Evolutionary conservation across 1,139 yeast species (phyloP), one percentile per base, ranked within the genome.

Genomic region (Maudiozyma humilis): DNA sequence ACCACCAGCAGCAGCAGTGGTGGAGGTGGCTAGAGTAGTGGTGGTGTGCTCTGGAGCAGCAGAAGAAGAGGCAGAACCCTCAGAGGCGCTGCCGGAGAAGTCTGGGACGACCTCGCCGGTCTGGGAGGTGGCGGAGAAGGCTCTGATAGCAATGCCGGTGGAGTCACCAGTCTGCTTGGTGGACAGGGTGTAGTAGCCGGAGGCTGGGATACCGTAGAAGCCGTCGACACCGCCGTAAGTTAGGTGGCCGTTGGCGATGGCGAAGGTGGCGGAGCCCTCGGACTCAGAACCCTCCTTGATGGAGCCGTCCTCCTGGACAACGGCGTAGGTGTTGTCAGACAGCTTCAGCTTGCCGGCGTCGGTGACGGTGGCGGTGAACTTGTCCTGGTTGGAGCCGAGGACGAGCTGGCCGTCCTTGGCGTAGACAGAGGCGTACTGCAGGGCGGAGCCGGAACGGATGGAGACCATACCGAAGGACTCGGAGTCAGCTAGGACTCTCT

Each of bases 401-500:
- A 23, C 23, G 14, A 43, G 19, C 15, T 6, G 23, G 32, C 41
- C 42, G 40, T 39, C 37, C 7, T 19, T 19, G 30, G 45, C 40
- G 30, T 44, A 39, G 32, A 60, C 45, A 25, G 55, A 43, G 23
- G 53, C 39, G 48, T 52, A 52, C 46, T 61, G 64, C 44, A 53
- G 52, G 27, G 43, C 43, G 17, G 63, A 50, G 40, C 60, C 64
- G 31, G 64, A 59, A 44, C 56, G 52, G 46, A 59, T 52, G 35
- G 50, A 44, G 10, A 62, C 19, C 23, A 59, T 45, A 38, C 56
- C 59, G 41, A 64, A 63, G 13, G 50, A 27, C 42, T 56, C 57
- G 30, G 66, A 59, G 49, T 61, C 65, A 34, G 65, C 65, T 16
- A 52, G 35, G 27, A 49, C 60, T 20, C 52, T 23, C 23, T 54